Percentiles rank a stretch among this genome's conserved stretches.
These are phyloP conservation scores for Podospora sp. DNA, from an alignment of 495 filamentous ascomycete species.

Conservation along the genomic window DNA sequence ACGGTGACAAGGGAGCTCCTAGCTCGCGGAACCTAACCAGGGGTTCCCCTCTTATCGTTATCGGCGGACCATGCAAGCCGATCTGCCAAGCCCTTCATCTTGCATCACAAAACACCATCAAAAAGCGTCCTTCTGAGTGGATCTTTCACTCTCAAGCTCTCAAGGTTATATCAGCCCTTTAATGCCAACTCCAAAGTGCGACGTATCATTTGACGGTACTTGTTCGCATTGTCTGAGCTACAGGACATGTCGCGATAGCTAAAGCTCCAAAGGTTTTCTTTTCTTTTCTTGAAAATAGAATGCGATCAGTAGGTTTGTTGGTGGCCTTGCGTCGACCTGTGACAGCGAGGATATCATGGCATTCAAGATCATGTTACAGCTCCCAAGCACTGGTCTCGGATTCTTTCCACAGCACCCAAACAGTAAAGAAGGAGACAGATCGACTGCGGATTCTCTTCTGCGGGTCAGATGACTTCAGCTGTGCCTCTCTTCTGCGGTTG, in stretches of 20 bases:
- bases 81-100: not conserved
- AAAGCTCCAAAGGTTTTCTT: not conserved
- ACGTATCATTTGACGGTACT: not conserved
- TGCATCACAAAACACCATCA: not conserved
- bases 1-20: not conserved
- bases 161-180: not conserved
- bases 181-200: not conserved
- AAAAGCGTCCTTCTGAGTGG: no score
- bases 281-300: not conserved
- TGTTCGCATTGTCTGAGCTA: not conserved
- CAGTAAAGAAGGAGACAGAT: constrained; percentile 36
- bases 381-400: not conserved
- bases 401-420: no score
- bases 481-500: constrained; percentile 73
- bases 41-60: not conserved
- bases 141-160: not conserved
- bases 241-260: no score
- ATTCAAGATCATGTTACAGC: constrained; percentile 2
- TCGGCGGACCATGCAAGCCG: not conserved
- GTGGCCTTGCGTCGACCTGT: not conserved
- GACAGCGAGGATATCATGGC: not conserved
- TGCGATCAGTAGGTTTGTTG: not conserved
- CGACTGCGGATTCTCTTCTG: constrained; percentile 93
- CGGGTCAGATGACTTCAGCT: constrained; percentile 91
- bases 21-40: not conserved